These are phyloP conservation scores for Penicillium paxilli DNA, from an alignment of 495 filamentous ascomycete species.

Conservation along the genomic window DNA sequence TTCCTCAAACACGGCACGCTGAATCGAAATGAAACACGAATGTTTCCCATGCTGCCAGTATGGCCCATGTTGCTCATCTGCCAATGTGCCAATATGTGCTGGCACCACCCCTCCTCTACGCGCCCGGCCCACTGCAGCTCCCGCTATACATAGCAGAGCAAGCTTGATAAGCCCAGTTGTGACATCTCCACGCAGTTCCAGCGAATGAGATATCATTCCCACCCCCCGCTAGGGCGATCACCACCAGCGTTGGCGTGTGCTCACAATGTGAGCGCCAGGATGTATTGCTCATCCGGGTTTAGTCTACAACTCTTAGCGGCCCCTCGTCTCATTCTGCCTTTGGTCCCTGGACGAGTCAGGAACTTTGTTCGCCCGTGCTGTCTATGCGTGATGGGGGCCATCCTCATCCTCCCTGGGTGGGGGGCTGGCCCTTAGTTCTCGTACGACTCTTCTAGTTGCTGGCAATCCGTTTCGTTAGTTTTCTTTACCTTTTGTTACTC, in stretches of 20 bases:
- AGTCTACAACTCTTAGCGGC: slow-evolving; percentile 16
- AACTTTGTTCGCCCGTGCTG: slow-evolving; percentile 1
- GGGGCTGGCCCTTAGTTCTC: slow-evolving; percentile 4
- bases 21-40: not conserved
- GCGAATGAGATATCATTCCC: slow-evolving; percentile 15
- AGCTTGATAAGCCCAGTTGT: slow-evolving; percentile 23
- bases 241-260: slow-evolving; percentile 4
- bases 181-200: slow-evolving; percentile 20
- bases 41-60: no score
- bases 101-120: slow-evolving; percentile 10
- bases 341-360: slow-evolving; percentile 22
- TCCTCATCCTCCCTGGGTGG: slow-evolving; percentile 13
- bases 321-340: slow-evolving; percentile 5
- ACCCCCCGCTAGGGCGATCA: slow-evolving; percentile 14
- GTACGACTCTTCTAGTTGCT: slow-evolving; percentile 9
- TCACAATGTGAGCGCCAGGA: slow-evolving; percentile 8
- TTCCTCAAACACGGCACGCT: not conserved
- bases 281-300: slow-evolving; percentile 16
- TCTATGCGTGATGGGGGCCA: slow-evolving; percentile 5
- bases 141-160: slow-evolving; percentile 4
- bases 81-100: not conserved
- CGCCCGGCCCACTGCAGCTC: slow-evolving; percentile 13
- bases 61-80: no score
- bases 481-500: not conserved
- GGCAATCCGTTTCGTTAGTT: not conserved